Evolutionary conservation across 2,329 filamentous ascomycete genomes (phyloP), one percentile per base, ranked within the genome.

Genomic region (Sordariomycetes sp.): DNA sequence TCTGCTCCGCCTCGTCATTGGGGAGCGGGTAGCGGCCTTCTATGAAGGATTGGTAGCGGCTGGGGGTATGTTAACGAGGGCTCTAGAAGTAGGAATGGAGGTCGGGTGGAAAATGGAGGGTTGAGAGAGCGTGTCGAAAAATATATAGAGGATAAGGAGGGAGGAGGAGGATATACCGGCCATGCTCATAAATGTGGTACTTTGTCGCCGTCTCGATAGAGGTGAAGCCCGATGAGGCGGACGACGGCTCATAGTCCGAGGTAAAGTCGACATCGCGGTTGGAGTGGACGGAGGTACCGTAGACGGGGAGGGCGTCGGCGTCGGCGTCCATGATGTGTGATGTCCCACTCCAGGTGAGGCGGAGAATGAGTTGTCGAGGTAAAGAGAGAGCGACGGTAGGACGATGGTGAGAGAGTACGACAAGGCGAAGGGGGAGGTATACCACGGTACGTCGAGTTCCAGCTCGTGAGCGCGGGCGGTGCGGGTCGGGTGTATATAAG

Each of bases 1-100:
- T 70, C 60, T 74, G 73, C 61, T 80, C 78, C 8, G 67, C 67
- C 32, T 78, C 76, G 59, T 79, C 76, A 61, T 79, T 79, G n/a
- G 76, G 76, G 20, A 79, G 64, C 34, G 75, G 75, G 61, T 78
- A 79, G 53, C 73, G 68, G 10, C 72, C 74, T 36, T 72, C 70
- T 2, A 72, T 65, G 59, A 76, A 76, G 34, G 69, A 70, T 62
- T 79, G 76, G 61, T 78, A 79, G 45, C 76, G 72, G 12, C 54
- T 56, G 13, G 17, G 15, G 39, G 4, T 7, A 17, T 15, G 39
- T 45, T 45, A 45, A 17, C n/a, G 39, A 42, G 39, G n/a, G 28
- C 8, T 42, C n/a, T 25, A 3, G n/a, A 50, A 24, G 39, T n/a
- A 35, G 28, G 39, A 24, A 28, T 57, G 32, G 45, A 53, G 28